A percentile compares a stretch with the other conserved stretches of the same genome.
Conservation (phyloP, 192 early-diverging fungal species). For the Kappamyces sp. region DNA sequence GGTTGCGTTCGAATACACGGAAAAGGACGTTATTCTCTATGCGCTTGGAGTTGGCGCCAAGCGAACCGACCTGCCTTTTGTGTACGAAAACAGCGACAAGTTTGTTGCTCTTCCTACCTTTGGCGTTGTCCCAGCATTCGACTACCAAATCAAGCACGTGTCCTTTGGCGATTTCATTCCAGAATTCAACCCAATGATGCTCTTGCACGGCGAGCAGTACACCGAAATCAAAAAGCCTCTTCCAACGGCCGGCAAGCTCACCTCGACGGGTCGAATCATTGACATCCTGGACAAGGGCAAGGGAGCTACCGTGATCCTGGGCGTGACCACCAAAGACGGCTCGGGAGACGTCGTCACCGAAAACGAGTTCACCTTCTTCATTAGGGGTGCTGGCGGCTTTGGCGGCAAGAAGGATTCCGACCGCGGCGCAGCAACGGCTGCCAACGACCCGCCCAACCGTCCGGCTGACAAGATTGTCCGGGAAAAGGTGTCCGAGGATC, state of each 20-base stretch:
- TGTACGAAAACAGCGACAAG: conserved; percentile 85
- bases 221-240: conserved; percentile 79
- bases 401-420: conserved; percentile 65
- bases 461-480: conserved; percentile 74
- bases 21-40: conserved; percentile 90
- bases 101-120: conserved; percentile 89
- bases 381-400: conserved; percentile 87
- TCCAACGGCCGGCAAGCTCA: conserved; percentile 76
- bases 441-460: conserved; percentile 74
- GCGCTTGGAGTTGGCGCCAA: conserved; percentile 91
- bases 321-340: conserved; percentile 75
- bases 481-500: conserved; percentile 85
- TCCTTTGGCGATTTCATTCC: conserved; percentile 68
- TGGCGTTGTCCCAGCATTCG: conserved; percentile 82
- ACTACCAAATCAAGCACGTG: conserved; percentile 53
- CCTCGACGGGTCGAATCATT: conserved; percentile 68
- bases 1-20: conserved; percentile 66
- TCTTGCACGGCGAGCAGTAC: conserved; percentile 98
- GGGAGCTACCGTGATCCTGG: conserved; percentile 73
- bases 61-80: conserved; percentile 75
- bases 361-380: conserved; percentile 89
- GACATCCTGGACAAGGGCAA: conserved; percentile 98
- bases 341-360: conserved; percentile 70
- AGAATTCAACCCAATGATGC: conserved; percentile 90
- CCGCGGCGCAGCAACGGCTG: conserved; percentile 70